phyloP scores from a whole-genome alignment of 495 filamentous ascomycete species.

The Usnea hakonensis region DNA sequence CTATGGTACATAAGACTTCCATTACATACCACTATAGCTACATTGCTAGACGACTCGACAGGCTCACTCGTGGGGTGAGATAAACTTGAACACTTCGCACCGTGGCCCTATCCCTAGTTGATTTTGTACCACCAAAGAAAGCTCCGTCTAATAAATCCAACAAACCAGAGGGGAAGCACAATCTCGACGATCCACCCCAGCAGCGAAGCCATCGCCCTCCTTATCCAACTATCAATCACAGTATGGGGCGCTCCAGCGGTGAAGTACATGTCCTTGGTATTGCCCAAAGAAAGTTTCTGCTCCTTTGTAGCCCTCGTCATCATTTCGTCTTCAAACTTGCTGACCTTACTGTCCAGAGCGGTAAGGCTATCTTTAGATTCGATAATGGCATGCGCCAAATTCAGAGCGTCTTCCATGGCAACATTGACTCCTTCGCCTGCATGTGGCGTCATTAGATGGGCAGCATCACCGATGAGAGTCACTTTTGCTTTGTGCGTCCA shows the following conservation, averaged over 20 bases:
- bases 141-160: constrained; percentile 9
- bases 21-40: no score
- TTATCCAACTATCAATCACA: constrained; percentile 15
- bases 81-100: no score
- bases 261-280: constrained; percentile 19
- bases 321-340: constrained; percentile 16
- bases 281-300: constrained; percentile 8
- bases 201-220: constrained; percentile 6
- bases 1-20: no score
- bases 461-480: constrained; percentile 54
- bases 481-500: constrained; percentile 41
- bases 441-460: constrained; percentile 55
- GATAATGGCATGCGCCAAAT: constrained; percentile 43
- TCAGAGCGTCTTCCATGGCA: constrained; percentile 50
- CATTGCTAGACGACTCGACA: no score
- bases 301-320: constrained; percentile 15
- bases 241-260: constrained; percentile 14
- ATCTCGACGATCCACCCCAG: constrained; percentile 14
- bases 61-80: no score
- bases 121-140: constrained; percentile 13
- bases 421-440: constrained; percentile 54
- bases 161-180: constrained; percentile 17
- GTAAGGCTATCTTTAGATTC: background rate
- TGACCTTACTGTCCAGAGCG: constrained; percentile 6
- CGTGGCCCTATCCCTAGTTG: no score